Base-by-base conservation (phyloP, 169 alveolate species). In the Toxoplasma gondii region DNA sequence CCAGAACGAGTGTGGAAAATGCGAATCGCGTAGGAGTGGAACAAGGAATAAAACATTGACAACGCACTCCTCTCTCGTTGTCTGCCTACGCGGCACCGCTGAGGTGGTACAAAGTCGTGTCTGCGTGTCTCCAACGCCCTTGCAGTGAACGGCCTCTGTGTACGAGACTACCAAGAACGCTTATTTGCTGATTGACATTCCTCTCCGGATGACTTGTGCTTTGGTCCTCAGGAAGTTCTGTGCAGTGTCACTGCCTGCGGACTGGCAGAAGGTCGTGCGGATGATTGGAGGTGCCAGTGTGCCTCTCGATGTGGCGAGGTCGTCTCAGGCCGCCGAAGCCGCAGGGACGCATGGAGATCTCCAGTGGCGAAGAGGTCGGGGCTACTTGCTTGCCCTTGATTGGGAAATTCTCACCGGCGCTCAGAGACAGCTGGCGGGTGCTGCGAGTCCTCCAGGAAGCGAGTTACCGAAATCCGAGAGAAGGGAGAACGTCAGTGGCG, bases 301-400 rank as follows among this genome's bases (percentile, higher is more conserved):
- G 7, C 90, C 90, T 36, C 90, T 2, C 34, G 90, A 82, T 38
- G 90, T 82, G 19, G 84, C 84, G 5, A 2, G 39, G 84, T 31
- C 84, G 43, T 2, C 84, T 31, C 49, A 17, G 43, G 84, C 84
- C 39, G 36, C 16, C 53, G 67, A 38, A 4, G 90, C 39, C 90
- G 90, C 90, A 39, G 10, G 44, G 1, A 49, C 88, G 10, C 39
- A 31, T 69, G 88, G 88, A 34, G 90, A 82, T 41, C 64, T 82
- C 24, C 90, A 82, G 69, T 82, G 90, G 90, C 90, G 90, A 1
- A 29, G 69, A 74, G 58, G 93, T n/a, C 88, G 95, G 4, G 95
- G 95, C 38, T 91, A 93, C 80, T 41, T 93, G 36, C 95, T 93
- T 44, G 95, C 93, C 41, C 38, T 93, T 4, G 90, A 67, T 88